Evolutionary conservation across 1,139 yeast species (phyloP), one percentile per base, ranked within the genome.

Genomic region (Hyphopichia pseudoburtonii): DNA sequence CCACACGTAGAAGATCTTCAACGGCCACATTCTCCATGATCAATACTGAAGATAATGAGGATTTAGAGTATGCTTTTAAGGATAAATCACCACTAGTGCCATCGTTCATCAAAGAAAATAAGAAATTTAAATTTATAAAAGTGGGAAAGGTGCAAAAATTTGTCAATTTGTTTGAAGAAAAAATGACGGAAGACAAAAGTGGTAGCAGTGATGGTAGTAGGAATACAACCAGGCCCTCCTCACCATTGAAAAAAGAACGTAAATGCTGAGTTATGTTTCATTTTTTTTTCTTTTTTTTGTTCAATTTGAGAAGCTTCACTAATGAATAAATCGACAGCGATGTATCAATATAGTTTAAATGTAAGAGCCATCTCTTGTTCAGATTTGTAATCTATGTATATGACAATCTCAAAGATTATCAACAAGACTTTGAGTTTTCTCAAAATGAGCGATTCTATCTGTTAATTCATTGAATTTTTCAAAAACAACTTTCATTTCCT

Each of bases 111-210:
- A 69, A 67, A 47, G 61, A 64, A 31, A 68, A 70, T 47, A 69
- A 66, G 45, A 70, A 70, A 47, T 71, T 70, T 55, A 69, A 67
- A 46, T 70, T 64, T 43, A 71, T 71, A 41, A 70, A 69, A 47
- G 73, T 71, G 12, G 77, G 77, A 2, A 71, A 71, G 45, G 77
- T 71, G 16, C 76, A 71, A 44, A 70, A 70, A 50, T 70, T 68
- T 47, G 77, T 71, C 17, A 58, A 61, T 47, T 56, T 70, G 46
- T 71, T 71, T 45, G 77, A 71, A 48, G 76, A 71, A 38, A 56
- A 64, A 40, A 53, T 51, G 33, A 47, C 48, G n/a, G 56, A 50
- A 7, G 29, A 26, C 4, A 17, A 16, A 4, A n/a, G 14, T 4
- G 30, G 26, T 11, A 25, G 30, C 19, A 17, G 14, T 17, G 28